phyloP scores from a whole-genome alignment of 2,329 filamentous ascomycete genomes.

The Pleomassaria siparia region DNA sequence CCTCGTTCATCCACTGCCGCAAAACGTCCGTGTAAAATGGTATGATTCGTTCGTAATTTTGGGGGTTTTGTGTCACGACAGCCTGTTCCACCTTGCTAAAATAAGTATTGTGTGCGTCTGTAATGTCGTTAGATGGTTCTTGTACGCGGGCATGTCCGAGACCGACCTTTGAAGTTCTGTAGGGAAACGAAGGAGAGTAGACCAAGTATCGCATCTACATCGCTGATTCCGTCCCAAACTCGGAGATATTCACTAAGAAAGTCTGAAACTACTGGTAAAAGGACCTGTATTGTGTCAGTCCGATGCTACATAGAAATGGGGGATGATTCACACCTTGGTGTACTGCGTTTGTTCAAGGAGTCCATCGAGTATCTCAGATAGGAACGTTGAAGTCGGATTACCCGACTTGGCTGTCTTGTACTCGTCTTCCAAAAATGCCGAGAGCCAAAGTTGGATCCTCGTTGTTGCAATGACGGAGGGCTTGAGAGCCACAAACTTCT shows the following conservation, averaged over 20 bases:
- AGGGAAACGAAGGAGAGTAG: constrained; percentile 49
- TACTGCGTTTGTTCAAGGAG: constrained; percentile 36
- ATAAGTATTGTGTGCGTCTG: constrained; percentile 40
- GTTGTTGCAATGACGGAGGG: constrained; percentile 28
- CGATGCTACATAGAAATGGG: too few relatives aligned
- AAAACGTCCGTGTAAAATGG: constrained; percentile 69
- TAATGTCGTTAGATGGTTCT: constrained; percentile 5
- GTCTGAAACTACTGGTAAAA: constrained; percentile 29
- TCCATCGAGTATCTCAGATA: constrained; percentile 35
- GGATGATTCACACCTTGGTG: constrained; percentile 32
- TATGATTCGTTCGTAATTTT: constrained; percentile 63
- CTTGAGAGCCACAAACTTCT: constrained; percentile 69
- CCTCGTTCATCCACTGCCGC: constrained; percentile 52
- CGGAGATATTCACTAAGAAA: constrained; percentile 42
- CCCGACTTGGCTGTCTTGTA: constrained; percentile 22
- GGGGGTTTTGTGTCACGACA: constrained; percentile 39
- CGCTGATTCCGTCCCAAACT: constrained; percentile 39
- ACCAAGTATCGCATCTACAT: constrained; percentile 52
- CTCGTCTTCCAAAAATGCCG: constrained; percentile 41
- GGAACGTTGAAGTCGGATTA: constrained; percentile 17
- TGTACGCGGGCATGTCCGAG: constrained; percentile 27
- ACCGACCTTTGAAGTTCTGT: constrained; percentile 57
- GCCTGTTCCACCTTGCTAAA: constrained; percentile 45
- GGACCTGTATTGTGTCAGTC: constrained; percentile 24
- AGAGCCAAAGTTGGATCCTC: constrained; percentile 43